phyloP scores from a whole-genome alignment of 2,329 filamentous ascomycete species.

The Phymatotrichopsis omnivora region DNA sequence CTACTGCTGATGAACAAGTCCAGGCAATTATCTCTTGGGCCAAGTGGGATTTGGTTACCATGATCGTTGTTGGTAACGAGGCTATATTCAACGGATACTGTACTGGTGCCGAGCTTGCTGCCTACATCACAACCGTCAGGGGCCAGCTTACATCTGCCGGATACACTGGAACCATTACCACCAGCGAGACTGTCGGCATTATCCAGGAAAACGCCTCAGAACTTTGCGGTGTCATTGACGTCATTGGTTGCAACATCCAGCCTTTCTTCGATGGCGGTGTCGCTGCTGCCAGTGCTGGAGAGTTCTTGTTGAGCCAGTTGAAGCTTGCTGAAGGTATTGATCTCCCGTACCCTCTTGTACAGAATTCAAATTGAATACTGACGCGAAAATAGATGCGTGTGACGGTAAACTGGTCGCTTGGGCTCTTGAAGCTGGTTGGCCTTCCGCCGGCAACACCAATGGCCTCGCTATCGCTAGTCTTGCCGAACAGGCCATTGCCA shows the following conservation, averaged over 20 bases:
- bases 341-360: not conserved
- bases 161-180: constrained; percentile 68
- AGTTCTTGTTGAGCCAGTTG: constrained; percentile 66
- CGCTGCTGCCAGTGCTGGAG: constrained; percentile 55
- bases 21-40: constrained; percentile 60
- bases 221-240: constrained; percentile 65
- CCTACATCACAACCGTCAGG: constrained; percentile 61
- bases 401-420: constrained; percentile 62
- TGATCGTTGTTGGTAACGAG: constrained; percentile 87
- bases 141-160: constrained; percentile 50
- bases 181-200: constrained; percentile 72
- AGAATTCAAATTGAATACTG: constrained; percentile 7
- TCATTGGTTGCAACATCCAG: constrained; percentile 80
- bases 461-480: constrained; percentile 59
- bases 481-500: constrained; percentile 58
- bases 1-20: constrained; percentile 60
- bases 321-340: constrained; percentile 48
- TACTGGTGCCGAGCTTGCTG: constrained; percentile 52
- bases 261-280: constrained; percentile 79
- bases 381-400: constrained; percentile 46
- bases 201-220: constrained; percentile 53
- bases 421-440: constrained; percentile 91
- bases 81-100: constrained; percentile 66
- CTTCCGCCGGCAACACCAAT: constrained; percentile 57
- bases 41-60: constrained; percentile 64